Evolutionary conservation across 225 moss, liverwort and hornwort species (phyloP), one percentile per base, ranked within the genome.

Genomic region (Polytrichum formosum): DNA sequence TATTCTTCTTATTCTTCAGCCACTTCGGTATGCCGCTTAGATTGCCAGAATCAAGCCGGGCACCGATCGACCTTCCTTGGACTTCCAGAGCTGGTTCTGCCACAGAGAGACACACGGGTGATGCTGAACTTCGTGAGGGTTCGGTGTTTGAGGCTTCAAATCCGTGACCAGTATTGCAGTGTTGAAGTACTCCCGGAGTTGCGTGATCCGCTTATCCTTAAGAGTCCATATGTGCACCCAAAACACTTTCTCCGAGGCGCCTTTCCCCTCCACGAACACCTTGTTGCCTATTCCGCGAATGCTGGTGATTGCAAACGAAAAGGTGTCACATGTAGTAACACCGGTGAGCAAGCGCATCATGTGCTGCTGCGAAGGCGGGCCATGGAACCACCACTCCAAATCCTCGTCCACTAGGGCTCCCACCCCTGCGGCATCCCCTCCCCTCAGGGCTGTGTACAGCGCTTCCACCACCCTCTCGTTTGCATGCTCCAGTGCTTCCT

Each of bases 301-400:
- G 30, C 90, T 83, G 70, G 81, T 79, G 3, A 86, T 72, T 72
- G 81, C 64, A 70, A 96, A 96, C 20, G 74, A 68, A 72, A 96
- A 96, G 76, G 90, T 80, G 83, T 91, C 90, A 83, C 84, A 86
- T 76, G 91, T 69, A 71, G 96, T 89, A 75, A 85, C 91, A 76
- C 96, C 96, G 65, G 96, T 96, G 76, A 96, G 96, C 87, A 96
- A 85, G 84, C 85, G 96, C 96, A 96, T 96, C 96, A 96, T 96
- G 89, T 93, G 96, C 82, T 96, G 91, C 79, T 92, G 85, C 56
- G 87, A 73, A 46, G 91, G 93, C 35, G 96, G 96, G 3, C 96
- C 96, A 86, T 93, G 93, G 74, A 90, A 96, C 96, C 96, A 96
- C 85, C 94, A 96, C 90, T 96, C 96, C 74, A 96, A 73, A 75